Conservation (phyloP, 1,139 yeast species). For the Meyerozyma carpophila region DNA sequence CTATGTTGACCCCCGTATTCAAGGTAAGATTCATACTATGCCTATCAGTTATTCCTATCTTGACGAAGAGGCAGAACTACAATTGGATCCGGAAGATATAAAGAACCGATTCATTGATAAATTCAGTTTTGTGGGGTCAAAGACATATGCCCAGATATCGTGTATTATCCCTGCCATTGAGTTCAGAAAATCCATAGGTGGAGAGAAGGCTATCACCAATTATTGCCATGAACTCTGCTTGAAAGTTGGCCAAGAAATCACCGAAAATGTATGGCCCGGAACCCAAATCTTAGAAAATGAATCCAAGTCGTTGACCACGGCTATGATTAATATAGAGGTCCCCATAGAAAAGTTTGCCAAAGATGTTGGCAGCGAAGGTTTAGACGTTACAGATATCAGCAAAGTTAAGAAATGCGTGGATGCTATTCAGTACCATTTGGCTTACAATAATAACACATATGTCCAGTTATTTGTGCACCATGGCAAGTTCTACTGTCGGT, state of each 20-base stretch:
- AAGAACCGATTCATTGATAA: slow-evolving; percentile 30
- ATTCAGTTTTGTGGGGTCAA: slow-evolving; percentile 36
- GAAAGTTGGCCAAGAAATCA: slow-evolving; percentile 4
- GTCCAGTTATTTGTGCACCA: slow-evolving; percentile 8
- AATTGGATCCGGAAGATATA: slow-evolving; percentile 16
- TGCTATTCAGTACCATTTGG: slow-evolving; percentile 1
- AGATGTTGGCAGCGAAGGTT: background rate
- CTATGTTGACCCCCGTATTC: slow-evolving; percentile 52
- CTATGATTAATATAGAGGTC: slow-evolving; percentile 9
- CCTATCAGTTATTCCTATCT: slow-evolving; percentile 51
- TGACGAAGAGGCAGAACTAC: slow-evolving; percentile 13
- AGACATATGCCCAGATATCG: slow-evolving; percentile 21
- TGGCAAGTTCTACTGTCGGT: slow-evolving; percentile 6
- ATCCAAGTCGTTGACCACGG: slow-evolving; percentile 6
- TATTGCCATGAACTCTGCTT: slow-evolving; percentile 9
- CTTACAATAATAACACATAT: slow-evolving; percentile 6
- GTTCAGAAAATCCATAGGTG: slow-evolving; percentile 9
- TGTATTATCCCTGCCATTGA: slow-evolving; percentile 14
- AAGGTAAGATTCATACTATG: slow-evolving; percentile 46
- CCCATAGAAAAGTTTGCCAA: slow-evolving; percentile 3
- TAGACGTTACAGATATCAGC: background rate
- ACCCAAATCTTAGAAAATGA: slow-evolving; percentile 6
- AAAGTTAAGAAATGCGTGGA: background rate
- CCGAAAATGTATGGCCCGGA: slow-evolving; percentile 9
- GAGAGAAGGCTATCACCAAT: slow-evolving; percentile 8